Evolutionary conservation across 805 yeast genomes (phyloP).

Genomic region (Kodamaea hsintzibuensis): DNA sequence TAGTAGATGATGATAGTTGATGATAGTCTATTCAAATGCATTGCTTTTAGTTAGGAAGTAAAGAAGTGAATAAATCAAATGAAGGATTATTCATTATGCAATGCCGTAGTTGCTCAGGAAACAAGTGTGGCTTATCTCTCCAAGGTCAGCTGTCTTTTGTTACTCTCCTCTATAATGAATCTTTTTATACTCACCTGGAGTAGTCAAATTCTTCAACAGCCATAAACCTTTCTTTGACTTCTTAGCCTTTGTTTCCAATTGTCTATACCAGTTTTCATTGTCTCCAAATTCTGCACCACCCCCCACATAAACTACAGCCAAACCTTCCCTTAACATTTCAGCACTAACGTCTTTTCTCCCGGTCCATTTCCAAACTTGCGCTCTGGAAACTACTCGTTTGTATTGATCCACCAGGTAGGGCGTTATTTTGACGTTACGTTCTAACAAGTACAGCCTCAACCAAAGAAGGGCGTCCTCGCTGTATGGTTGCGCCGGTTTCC

Average conservation of each 20-base stretch:
- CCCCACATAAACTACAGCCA: slow-evolving; percentile 88
- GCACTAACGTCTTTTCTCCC: slow-evolving; percentile 81
- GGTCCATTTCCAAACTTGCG: slow-evolving; percentile 53
- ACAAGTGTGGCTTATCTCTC: too few species aligned
- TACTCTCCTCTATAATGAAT: slow-evolving; percentile 9
- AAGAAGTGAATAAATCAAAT: too few species aligned
- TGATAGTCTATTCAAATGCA: too few species aligned
- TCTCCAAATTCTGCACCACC: slow-evolving; percentile 89
- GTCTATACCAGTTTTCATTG: slow-evolving; percentile 57
- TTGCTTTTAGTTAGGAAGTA: too few species aligned
- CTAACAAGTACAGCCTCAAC: slow-evolving; percentile 66
- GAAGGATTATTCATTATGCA: background rate
- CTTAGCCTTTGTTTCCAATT: slow-evolving; percentile 63
- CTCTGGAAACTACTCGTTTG: slow-evolving; percentile 82
- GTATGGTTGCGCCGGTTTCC: slow-evolving; percentile 86
- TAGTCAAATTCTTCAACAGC: slow-evolving; percentile 52
- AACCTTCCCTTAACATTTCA: slow-evolving; percentile 81
- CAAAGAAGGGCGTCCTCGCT: slow-evolving; percentile 82
- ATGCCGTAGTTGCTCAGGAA: background rate
- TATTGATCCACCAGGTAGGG: slow-evolving; percentile 88
- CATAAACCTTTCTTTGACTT: slow-evolving; percentile 64
- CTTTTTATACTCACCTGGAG: slow-evolving; percentile 81
- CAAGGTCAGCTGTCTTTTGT: too few species aligned
- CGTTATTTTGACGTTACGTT: slow-evolving; percentile 67
- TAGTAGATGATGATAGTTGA: too few species aligned